phyloP scores from a whole-genome alignment of 2,329 filamentous ascomycete species.

The Microdochium bolleyi region DNA sequence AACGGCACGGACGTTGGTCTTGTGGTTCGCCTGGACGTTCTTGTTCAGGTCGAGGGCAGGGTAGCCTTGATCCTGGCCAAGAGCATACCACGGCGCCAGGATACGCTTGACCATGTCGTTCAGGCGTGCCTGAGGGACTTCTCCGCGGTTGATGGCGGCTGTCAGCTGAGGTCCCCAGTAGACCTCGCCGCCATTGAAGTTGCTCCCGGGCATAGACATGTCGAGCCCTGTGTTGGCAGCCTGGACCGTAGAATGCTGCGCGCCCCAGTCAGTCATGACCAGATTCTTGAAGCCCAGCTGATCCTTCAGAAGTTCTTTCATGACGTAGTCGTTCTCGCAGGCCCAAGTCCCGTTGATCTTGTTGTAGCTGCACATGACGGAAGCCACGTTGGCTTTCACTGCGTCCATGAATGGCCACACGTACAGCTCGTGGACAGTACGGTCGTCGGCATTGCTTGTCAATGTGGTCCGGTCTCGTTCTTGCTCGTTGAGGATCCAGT shows the following conservation, averaged over 20 bases:
- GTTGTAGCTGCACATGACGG: conserved; percentile 68
- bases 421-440: conserved; percentile 60
- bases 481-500: conserved; percentile 65
- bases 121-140: conserved; percentile 49
- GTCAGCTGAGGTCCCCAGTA: conserved; percentile 48
- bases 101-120: conserved; percentile 62
- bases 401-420: conserved; percentile 64
- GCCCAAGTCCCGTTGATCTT: conserved; percentile 62
- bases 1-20: conserved; percentile 50
- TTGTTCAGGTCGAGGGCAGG: conserved; percentile 46
- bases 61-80: conserved; percentile 40
- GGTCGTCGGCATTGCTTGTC: conserved; percentile 52
- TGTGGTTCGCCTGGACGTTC: conserved; percentile 51
- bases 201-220: conserved; percentile 73
- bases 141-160: conserved; percentile 46
- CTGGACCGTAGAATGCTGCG: conserved; percentile 63
- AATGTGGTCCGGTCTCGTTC: conserved; percentile 48
- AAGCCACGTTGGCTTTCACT: conserved; percentile 55
- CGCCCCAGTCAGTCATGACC: conserved; percentile 60
- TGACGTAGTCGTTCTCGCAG: conserved; percentile 53
- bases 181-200: conserved; percentile 42
- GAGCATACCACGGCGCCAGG: conserved; percentile 52
- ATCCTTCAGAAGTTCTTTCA: conserved; percentile 58
- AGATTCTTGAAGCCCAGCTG: conserved; percentile 57
- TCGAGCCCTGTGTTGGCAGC: conserved; percentile 64